Base-by-base conservation (phyloP, 345 rosid species). In the Mercurialis annua region DNA sequence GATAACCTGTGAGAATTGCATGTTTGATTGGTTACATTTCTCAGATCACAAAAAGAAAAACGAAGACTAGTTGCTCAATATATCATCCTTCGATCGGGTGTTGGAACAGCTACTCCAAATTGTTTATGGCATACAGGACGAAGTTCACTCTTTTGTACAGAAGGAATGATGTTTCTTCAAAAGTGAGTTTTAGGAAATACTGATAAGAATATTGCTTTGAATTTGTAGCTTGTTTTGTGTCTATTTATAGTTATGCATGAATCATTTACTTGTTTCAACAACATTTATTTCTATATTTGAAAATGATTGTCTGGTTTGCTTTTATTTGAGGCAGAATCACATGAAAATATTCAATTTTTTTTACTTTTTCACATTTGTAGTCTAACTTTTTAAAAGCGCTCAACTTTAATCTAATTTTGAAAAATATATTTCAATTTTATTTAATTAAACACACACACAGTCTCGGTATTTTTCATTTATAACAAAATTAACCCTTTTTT, bases 1-100 rank as follows among this genome's bases (percentile, higher is more conserved):
- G 96, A 38, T 89, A 75, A 83, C 17, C 56, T 36, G 12, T 33
- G n/a, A 21, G 31, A 46, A 33, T 40, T 24, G 36, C 29, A 46
- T 47, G 10, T 31, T 48, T 33, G 34, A 31, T 23, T n/a, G 26
- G 10, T 29, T 64, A 4, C 12, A 42, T 11, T 16, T 59, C 47
- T 59, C 9, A n/a, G n/a, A n/a, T n/a, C n/a, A n/a, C n/a, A n/a
- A n/a, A n/a, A n/a, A n/a, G n/a, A n/a, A n/a, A 51, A 50, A 24
- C 47, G 23, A 31, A 48, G 55, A 10, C 14, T 10, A 24, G 18
- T 17, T n/a, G 24, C 23, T 34, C 43, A 20, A 8, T n/a, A n/a
- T n/a, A n/a, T n/a, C n/a, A n/a, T n/a, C n/a, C n/a, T n/a, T n/a
- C n/a, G n/a, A n/a, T n/a, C n/a, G n/a, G n/a, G n/a, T 33, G 21